Evolutionary conservation across 768 basidiomycete genomes (phyloP).

Genomic region (Mycena latifolia): DNA sequence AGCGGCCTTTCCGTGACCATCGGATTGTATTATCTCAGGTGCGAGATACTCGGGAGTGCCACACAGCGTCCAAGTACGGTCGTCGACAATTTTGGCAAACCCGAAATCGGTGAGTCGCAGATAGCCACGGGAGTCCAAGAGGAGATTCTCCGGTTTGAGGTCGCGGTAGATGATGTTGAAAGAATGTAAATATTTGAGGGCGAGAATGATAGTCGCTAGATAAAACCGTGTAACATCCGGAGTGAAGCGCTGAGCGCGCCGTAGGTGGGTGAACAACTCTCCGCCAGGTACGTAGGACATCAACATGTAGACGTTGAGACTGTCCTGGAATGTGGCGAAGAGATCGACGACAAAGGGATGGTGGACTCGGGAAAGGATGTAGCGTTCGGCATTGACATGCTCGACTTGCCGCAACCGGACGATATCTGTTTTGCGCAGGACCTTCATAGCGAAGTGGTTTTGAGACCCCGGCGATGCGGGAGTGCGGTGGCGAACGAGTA

Average conservation of each 20-base stretch:
- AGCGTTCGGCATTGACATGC: conserved; percentile 96
- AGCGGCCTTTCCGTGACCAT: conserved; percentile 97
- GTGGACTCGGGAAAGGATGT: conserved; percentile 90
- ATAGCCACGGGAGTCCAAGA: conserved; percentile 94
- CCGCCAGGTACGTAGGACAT: conserved; percentile 97
- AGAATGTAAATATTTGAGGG: conserved; percentile 93
- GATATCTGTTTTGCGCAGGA: conserved; percentile 87
- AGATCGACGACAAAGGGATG: conserved; percentile 98
- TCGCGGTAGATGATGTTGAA: conserved; percentile 99
- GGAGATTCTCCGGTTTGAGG: conserved; percentile 98
- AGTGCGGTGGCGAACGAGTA: conserved; percentile 84
- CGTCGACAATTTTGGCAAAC: conserved; percentile 97
- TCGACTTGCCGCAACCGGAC: conserved; percentile 95
- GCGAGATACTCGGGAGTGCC: conserved; percentile 97
- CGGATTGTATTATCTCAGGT: conserved; percentile 97
- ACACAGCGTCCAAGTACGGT: conserved; percentile 98
- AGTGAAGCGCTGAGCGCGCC: conserved; percentile 94
- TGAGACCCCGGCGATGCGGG: conserved; percentile 62
- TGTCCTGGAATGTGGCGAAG: conserved; percentile 95
- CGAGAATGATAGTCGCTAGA: conserved; percentile 95
- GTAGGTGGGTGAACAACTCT: conserved; percentile 96
- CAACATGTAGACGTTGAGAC: conserved; percentile 97
- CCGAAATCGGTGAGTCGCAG: conserved; percentile 97
- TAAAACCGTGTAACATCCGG: conserved; percentile 99
- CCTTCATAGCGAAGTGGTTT: conserved; percentile 88